Conservation (phyloP, 805 yeast genomes). For the Ogataea pignaliae region DNA sequence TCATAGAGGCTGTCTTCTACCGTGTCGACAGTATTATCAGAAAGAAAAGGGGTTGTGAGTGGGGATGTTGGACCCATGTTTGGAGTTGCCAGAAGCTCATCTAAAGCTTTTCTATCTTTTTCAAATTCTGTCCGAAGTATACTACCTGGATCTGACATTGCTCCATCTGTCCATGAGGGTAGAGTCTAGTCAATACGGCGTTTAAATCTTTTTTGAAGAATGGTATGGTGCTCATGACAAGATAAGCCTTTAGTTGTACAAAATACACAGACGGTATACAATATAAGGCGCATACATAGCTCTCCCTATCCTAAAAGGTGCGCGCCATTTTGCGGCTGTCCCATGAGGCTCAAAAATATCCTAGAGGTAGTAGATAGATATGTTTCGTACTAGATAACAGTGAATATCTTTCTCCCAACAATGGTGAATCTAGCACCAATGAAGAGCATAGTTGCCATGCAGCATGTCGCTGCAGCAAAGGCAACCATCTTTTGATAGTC, state of each 20-base stretch:
- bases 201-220: too few species aligned
- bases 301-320: background rate
- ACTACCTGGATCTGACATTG: conserved; percentile 1
- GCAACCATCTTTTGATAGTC: conserved; percentile 30
- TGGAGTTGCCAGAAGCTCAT: conserved; percentile 40
- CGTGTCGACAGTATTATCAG: conserved; percentile 23
- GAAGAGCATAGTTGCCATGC: conserved; percentile 18
- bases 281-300: background rate
- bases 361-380: too few species aligned
- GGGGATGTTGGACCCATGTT: conserved; percentile 50
- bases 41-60: conserved; percentile 49
- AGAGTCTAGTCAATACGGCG: conserved; percentile 33
- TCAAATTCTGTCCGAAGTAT: conserved; percentile 7
- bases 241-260: background rate
- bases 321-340: background rate
- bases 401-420: conserved; percentile 37
- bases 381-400: conserved; percentile 2
- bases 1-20: conserved; percentile 56
- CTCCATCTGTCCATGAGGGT: background rate
- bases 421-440: conserved; percentile 22
- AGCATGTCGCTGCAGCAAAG: conserved; percentile 29
- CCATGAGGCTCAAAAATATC: too few species aligned
- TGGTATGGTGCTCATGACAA: too few species aligned
- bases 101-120: conserved; percentile 28
- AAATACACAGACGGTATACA: background rate